Conservation (phyloP, 2,329 filamentous ascomycete genomes). For the Cordyceps farinosa region DNA sequence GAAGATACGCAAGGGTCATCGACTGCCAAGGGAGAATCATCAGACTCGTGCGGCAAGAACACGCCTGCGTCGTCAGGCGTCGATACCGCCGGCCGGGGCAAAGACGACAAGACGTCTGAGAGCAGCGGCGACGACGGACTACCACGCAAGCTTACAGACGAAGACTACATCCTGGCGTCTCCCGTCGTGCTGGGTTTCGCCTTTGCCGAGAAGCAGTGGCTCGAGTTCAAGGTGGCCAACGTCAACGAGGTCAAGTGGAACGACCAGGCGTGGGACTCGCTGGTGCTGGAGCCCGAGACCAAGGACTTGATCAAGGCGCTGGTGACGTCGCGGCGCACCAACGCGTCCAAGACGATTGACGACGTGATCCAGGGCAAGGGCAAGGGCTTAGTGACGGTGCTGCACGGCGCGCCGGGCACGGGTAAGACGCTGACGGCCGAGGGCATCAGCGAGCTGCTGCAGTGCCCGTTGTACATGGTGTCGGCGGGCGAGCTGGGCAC, state of each 20-base stretch:
- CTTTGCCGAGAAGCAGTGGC: conserved; percentile 85
- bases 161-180: conserved; percentile 79
- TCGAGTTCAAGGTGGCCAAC: conserved; percentile 78
- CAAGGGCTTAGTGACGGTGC: conserved; percentile 74
- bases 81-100: not conserved
- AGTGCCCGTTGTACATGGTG: conserved; percentile 78
- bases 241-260: conserved; percentile 84
- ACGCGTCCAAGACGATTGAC: conserved; percentile 76
- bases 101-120: conserved; percentile 19
- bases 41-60: conserved; percentile 9
- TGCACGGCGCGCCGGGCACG: conserved; percentile 82
- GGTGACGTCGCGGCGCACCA: conserved; percentile 79
- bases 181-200: conserved; percentile 83
- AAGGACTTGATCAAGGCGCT: conserved; percentile 69
- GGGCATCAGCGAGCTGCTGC: conserved; percentile 77
- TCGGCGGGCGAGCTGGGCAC: conserved; percentile 80
- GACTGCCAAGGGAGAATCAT: conserved; percentile 20
- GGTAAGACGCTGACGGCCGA: conserved; percentile 88
- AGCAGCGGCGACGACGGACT: conserved; percentile 24
- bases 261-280: conserved; percentile 72
- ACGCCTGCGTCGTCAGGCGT: conserved; percentile 9
- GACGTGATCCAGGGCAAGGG: conserved; percentile 82
- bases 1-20: conserved; percentile 13
- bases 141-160: conserved; percentile 64
- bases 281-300: conserved; percentile 64